phyloP scores from a whole-genome alignment of 805 yeast species.

The Cephaloascus fragrans region DNA sequence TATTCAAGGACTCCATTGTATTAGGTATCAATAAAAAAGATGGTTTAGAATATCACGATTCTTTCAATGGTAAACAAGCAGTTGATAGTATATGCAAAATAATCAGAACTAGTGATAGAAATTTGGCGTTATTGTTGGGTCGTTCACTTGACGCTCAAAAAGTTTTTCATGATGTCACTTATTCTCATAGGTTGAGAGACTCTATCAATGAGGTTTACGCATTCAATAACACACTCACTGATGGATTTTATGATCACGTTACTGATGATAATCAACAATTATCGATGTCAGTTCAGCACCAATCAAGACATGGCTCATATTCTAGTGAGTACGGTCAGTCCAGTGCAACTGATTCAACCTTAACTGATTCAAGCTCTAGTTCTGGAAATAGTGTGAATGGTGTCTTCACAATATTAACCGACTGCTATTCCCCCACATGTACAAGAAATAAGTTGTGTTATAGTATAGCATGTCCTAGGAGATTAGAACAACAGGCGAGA shows the following conservation, averaged over 20 bases:
- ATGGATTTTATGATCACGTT: constrained; percentile 29
- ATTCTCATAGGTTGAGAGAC: constrained; percentile 87
- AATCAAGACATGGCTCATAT: constrained; percentile 21
- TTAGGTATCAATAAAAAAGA: constrained; percentile 78
- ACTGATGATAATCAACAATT: constrained; percentile 1
- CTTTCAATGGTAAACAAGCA: constrained; percentile 91
- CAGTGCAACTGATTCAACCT: constrained; percentile 4
- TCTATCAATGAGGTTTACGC: constrained; percentile 82
- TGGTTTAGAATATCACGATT: constrained; percentile 84
- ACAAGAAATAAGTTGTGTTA: constrained; percentile 82
- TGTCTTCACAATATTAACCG: constrained; percentile 84
- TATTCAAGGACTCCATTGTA: constrained; percentile 60
- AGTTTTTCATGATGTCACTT: constrained; percentile 90
- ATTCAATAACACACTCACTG: constrained; percentile 49
- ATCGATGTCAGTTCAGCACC: background rate
- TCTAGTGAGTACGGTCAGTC: constrained; percentile 1
- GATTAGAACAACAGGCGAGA: constrained; percentile 92
- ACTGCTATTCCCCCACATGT: constrained; percentile 96
- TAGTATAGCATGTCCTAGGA: constrained; percentile 91
- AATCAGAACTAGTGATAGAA: constrained; percentile 83
- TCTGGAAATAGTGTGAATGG: constrained; percentile 56
- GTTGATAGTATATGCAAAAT: constrained; percentile 84
- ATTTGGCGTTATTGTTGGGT: constrained; percentile 80
- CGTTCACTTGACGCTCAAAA: constrained; percentile 91
- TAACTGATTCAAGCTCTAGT: background rate